Evolutionary conservation across 371 early-diverging fungal species (phyloP).

Genomic region (Amoeboaphelidium protococcarum): DNA sequence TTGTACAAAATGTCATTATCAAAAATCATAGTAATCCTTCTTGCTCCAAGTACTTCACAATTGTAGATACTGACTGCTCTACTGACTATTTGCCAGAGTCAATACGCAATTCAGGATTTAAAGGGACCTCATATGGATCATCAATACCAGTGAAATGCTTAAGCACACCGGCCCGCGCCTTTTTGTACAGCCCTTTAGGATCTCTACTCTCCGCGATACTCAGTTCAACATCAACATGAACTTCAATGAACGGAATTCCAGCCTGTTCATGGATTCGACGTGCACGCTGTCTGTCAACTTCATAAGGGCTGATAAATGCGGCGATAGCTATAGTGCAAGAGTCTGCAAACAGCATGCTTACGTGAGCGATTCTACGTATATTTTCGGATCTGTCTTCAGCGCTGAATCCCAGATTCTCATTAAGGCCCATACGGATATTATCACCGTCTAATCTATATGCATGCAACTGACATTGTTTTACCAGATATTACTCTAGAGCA

Average conservation of each 20-base stretch:
- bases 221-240: slow-evolving; percentile 60
- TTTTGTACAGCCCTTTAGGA: slow-evolving; percentile 86
- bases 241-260: slow-evolving; percentile 51
- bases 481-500: slow-evolving; percentile 57
- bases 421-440: slow-evolving; percentile 79
- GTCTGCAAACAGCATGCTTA: slow-evolving; percentile 68
- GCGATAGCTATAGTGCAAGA: slow-evolving; percentile 50
- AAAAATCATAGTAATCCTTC: slow-evolving; percentile 2
- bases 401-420: slow-evolving; percentile 65
- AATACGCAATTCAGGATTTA: slow-evolving; percentile 53
- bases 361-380: slow-evolving; percentile 74
- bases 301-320: slow-evolving; percentile 71
- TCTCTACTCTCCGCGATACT: slow-evolving; percentile 67
- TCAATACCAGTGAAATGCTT: slow-evolving; percentile 82
- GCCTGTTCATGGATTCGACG: slow-evolving; percentile 41
- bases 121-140: slow-evolving; percentile 70
- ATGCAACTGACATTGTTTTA: slow-evolving; percentile 27
- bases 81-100: slow-evolving; percentile 38
- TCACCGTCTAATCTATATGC: slow-evolving; percentile 82
- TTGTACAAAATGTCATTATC: too few species aligned
- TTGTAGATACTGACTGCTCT: slow-evolving; percentile 12
- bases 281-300: slow-evolving; percentile 48
- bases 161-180: slow-evolving; percentile 70
- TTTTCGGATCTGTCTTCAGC: slow-evolving; percentile 73
- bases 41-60: slow-evolving; percentile 7